phyloP scores from a whole-genome alignment of 768 basidiomycete genomes.

The Termitomyces sp. region DNA sequence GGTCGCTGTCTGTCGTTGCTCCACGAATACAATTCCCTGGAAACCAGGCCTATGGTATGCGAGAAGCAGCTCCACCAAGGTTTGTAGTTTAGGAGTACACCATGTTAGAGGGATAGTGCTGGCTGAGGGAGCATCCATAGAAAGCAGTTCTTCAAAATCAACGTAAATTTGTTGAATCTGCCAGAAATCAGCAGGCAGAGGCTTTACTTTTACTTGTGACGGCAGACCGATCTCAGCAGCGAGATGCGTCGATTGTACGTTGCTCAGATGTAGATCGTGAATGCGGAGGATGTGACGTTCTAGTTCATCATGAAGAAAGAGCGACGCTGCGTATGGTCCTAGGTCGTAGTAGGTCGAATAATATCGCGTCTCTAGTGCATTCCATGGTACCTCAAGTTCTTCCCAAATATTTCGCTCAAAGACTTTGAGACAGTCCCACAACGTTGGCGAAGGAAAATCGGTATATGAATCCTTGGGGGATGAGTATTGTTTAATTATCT shows the following conservation, averaged over 20 bases:
- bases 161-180: conserved; percentile 32
- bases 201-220: conserved; percentile 9
- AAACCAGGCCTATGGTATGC: conserved; percentile 49
- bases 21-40: conserved; percentile 84
- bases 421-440: conserved; percentile 29
- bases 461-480: conserved; percentile 39
- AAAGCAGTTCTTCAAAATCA: conserved; percentile 45
- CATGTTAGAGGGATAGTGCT: conserved; percentile 42
- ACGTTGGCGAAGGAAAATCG: conserved; percentile 46
- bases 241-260: conserved; percentile 9
- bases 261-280: conserved; percentile 18
- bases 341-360: conserved; percentile 53
- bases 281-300: conserved; percentile 40
- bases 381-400: conserved; percentile 50
- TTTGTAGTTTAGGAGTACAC: conserved; percentile 69
- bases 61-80: conserved; percentile 56
- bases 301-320: conserved; percentile 61
- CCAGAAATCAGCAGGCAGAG: conserved; percentile 30
- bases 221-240: conserved; percentile 14
- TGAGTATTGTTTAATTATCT: conserved; percentile 57
- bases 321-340: conserved; percentile 71
- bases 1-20: conserved; percentile 75
- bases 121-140: conserved; percentile 18
- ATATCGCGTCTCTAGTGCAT: conserved; percentile 59
- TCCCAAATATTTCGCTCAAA: conserved; percentile 39